Percentiles rank a stretch among this genome's conserved stretches.
phyloP scores from a whole-genome alignment of 1,284 basidiomycete genomes.

The Moesziomyces sp. region DNA sequence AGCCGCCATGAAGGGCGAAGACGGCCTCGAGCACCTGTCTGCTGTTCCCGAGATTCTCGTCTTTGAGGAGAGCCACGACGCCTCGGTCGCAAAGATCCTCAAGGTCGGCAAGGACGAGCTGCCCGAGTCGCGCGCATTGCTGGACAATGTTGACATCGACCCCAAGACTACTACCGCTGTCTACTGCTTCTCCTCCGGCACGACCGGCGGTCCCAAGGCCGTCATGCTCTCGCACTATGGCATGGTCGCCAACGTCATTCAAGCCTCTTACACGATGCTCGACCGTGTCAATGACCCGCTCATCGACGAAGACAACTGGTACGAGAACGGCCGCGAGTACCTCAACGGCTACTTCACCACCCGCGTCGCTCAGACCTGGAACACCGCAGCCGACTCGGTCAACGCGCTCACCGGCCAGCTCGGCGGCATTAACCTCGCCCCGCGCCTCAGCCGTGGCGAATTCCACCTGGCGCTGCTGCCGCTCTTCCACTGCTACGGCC shows the following conservation, averaged over 20 bases:
- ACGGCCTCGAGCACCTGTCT: constrained; percentile 33
- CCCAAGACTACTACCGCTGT: constrained; percentile 52
- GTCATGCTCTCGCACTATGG: constrained; percentile 62
- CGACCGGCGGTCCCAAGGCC: constrained; percentile 64
- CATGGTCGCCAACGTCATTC: constrained; percentile 63
- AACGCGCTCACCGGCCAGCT: constrained; percentile 35
- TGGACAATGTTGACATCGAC: constrained; percentile 43
- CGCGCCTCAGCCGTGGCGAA: constrained; percentile 45
- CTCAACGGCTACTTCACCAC: constrained; percentile 51
- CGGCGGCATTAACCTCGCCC: constrained; percentile 27
- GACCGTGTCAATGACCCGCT: constrained; percentile 62
- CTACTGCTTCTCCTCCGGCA: constrained; percentile 64
- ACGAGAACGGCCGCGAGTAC: constrained; percentile 29
- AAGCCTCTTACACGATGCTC: constrained; percentile 56
- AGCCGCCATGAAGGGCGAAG: constrained; percentile 31
- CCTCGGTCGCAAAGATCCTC: constrained; percentile 46
- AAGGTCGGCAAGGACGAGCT: constrained; percentile 37
- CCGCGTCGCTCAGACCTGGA: constrained; percentile 47
- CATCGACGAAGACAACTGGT: constrained; percentile 54
- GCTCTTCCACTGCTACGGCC: constrained; percentile 66
- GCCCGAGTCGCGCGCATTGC: constrained; percentile 26
- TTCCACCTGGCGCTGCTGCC: constrained; percentile 64
- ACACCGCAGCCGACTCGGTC: constrained; percentile 36
- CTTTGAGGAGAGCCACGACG: constrained; percentile 56
- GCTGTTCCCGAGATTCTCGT: constrained; percentile 42